Conservation (phyloP, 371 early-diverging fungal genomes). For the Apophysomyces ossiformis region DNA sequence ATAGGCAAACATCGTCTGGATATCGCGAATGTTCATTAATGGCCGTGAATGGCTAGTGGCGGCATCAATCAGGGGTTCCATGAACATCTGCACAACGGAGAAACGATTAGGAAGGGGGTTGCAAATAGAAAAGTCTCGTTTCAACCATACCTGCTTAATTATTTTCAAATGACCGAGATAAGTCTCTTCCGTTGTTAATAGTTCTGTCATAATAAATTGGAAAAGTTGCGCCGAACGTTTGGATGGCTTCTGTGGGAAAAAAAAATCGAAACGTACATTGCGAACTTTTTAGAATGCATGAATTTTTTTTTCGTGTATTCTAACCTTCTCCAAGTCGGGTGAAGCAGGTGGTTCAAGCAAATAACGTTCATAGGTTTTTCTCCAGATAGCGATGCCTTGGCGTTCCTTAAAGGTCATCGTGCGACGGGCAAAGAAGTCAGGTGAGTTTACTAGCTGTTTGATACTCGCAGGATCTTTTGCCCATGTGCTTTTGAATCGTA, state of each 20-base stretch:
- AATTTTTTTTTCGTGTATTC: slow-evolving; percentile 5
- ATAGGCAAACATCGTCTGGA: slow-evolving; percentile 48
- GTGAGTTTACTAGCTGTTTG: slow-evolving; percentile 12
- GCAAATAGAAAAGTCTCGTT: neutral
- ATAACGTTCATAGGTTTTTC: slow-evolving; percentile 18
- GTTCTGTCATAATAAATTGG: slow-evolving; percentile 46
- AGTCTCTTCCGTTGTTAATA: slow-evolving; percentile 52
- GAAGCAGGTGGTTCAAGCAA: slow-evolving; percentile 13
- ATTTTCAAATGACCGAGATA: slow-evolving; percentile 49
- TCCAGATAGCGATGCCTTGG: slow-evolving; percentile 25
- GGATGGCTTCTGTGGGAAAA: slow-evolving; percentile 15
- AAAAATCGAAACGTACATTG: neutral
- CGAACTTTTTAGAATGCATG: slow-evolving; percentile 3
- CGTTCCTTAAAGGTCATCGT: slow-evolving; percentile 21
- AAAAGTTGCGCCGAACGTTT: slow-evolving; percentile 39
- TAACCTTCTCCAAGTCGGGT: slow-evolving; percentile 13
- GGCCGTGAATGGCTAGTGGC: slow-evolving; percentile 40
- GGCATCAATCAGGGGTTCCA: slow-evolving; percentile 52
- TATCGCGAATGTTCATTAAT: slow-evolving; percentile 40
- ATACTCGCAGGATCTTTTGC: slow-evolving; percentile 5
- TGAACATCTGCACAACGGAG: slow-evolving; percentile 39
- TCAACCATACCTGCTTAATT: slow-evolving; percentile 44
- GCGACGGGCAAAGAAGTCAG: slow-evolving; percentile 8
- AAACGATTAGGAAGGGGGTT: slow-evolving; percentile 7
- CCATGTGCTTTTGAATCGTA: slow-evolving; percentile 1